These are phyloP conservation scores for Litsea cubeba DNA, from an alignment of 164 flowering plant genomes.

Conservation along the genomic window DNA sequence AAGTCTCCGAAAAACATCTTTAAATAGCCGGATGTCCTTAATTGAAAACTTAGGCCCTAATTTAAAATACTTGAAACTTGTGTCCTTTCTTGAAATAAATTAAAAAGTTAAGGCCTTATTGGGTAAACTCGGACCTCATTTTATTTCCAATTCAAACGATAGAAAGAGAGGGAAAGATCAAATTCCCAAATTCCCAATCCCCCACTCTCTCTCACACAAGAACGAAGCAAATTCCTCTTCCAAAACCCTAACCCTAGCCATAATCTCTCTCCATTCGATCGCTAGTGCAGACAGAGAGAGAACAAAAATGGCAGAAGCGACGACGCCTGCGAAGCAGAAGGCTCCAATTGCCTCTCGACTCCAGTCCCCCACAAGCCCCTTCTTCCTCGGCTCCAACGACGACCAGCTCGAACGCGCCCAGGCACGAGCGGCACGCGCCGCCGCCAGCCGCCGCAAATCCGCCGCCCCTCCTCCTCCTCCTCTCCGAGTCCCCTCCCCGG, in stretches of 20 bases:
- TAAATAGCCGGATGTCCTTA: too few relatives aligned
- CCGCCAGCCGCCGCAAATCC: slow-evolving; percentile 66
- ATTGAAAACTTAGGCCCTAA: too few relatives aligned
- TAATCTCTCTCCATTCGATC: background rate
- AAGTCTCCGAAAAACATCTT: too few relatives aligned
- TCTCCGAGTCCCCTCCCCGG: slow-evolving; percentile 8
- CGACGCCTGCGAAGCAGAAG: slow-evolving; percentile 35
- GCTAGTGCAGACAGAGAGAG: background rate
- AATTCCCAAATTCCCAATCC: background rate
- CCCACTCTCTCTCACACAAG: background rate
- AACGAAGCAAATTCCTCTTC: too few relatives aligned
- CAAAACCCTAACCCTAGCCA: too few relatives aligned
- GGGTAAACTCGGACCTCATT: too few relatives aligned
- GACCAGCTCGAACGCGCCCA: slow-evolving; percentile 87
- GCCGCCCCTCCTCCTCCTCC: slow-evolving; percentile 21
- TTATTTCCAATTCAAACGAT: too few relatives aligned
- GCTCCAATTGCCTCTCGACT: slow-evolving; percentile 36
- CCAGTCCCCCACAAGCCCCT: slow-evolving; percentile 66
- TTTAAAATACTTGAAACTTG: too few relatives aligned
- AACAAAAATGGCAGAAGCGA: slow-evolving; percentile 4
- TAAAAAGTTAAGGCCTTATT: too few relatives aligned
- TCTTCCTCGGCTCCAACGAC: slow-evolving; percentile 75
- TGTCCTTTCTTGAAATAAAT: too few relatives aligned
- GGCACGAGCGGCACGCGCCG: slow-evolving; percentile 91
- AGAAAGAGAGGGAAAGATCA: too few relatives aligned